phyloP scores from a whole-genome alignment of 176 grass and related monocot species.

The Triticum monococcum region DNA sequence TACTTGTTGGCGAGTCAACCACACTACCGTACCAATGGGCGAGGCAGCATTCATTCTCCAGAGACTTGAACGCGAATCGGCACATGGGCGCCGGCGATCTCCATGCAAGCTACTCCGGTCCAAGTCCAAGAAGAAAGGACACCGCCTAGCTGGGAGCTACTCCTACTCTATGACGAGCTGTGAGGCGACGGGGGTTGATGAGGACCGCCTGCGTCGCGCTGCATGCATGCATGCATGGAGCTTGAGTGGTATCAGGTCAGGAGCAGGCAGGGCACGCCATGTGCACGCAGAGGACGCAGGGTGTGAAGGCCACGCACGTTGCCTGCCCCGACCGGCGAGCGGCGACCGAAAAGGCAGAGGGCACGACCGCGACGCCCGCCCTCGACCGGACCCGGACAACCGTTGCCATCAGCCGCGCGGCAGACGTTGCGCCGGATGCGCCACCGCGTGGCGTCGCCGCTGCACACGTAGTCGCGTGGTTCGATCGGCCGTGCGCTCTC shows the following conservation, averaged over 20 bases:
- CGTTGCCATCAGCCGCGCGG: background rate
- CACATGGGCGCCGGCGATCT: constrained; percentile 9
- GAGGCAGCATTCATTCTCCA: no score
- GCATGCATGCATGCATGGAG: background rate
- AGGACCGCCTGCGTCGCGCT: background rate
- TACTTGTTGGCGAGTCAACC: background rate
- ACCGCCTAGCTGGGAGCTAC: background rate
- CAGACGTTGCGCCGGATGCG: background rate
- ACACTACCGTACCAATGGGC: background rate
- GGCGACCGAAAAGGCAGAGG: background rate
- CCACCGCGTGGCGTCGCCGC: background rate
- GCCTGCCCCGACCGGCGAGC: background rate
- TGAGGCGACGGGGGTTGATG: background rate
- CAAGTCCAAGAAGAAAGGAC: background rate
- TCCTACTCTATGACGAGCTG: background rate
- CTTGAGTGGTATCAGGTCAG: background rate
- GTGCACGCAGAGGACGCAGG: background rate
- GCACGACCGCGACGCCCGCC: background rate
- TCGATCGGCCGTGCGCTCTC: no score
- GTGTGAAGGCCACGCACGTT: background rate
- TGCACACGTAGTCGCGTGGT: background rate
- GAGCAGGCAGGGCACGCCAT: background rate
- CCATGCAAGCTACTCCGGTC: background rate
- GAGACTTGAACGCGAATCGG: background rate
- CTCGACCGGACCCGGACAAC: background rate